A percentile compares a stretch with the other conserved stretches of the same genome.
Evolutionary conservation across 108 stramenopile species (phyloP).

Genomic region (Cylindrotheca closterium): DNA sequence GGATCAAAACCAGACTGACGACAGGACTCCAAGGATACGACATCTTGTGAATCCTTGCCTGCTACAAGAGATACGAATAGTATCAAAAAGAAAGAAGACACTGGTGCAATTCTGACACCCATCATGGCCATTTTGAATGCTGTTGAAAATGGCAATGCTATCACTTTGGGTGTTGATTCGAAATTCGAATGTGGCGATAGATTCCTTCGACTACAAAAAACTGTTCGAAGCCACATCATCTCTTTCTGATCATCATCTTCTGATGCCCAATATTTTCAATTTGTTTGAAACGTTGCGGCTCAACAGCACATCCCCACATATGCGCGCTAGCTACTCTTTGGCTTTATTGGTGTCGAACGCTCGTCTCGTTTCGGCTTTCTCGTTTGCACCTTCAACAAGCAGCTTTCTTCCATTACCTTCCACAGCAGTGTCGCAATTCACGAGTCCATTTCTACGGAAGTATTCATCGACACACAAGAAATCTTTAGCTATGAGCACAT

Average conservation of each 20-base stretch:
- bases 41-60: no score
- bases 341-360: conserved; percentile 6
- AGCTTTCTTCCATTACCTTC: background rate
- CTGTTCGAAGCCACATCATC: no score
- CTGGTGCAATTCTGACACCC: no score
- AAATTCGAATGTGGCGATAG: no score
- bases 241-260: background rate
- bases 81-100: no score
- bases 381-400: background rate
- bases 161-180: no score
- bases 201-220: no score
- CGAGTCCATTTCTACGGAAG: background rate
- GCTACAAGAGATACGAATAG: no score
- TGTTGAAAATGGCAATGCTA: no score
- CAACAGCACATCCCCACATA: no score
- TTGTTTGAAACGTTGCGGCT: no score
- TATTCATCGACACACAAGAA: background rate
- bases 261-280: background rate
- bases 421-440: background rate
- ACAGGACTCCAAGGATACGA: conserved; percentile 5
- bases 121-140: no score
- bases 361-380: background rate
- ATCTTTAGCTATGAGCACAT: background rate
- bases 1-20: conserved; percentile 32
- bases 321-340: conserved; percentile 12